Base-by-base conservation (phyloP, 2,329 filamentous ascomycete genomes). In the Elsinoe fawcettii region DNA sequence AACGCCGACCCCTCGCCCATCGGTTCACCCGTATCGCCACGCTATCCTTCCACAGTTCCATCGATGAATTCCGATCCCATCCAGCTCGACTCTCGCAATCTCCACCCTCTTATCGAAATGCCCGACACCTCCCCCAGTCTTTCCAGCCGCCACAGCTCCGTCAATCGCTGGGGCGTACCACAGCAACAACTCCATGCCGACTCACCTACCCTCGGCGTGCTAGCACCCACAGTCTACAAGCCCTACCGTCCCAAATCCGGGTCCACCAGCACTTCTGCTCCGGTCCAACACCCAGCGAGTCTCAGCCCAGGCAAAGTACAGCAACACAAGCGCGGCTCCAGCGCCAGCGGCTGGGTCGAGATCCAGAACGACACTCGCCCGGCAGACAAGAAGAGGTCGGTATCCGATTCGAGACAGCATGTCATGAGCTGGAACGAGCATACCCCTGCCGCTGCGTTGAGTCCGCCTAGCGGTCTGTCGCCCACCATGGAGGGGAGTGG, bases 341-440 rank as follows among this genome's bases (percentile, higher is more conserved):
- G 49, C 34, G 49, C 30, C 4, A 53, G n/a, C 22, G 49, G 16
- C 30, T 53, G 49, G 49, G 49, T 53, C 49, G 49, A 53, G 16
- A 53, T 53, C 49, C 25, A 39, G 20, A 53, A 53, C 49, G 49
- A 53, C 20, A 53, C 49, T 22, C 5, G 49, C 12, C 9, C 16
- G 25, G 20, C 11, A 14, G 11, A 16, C 16, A 25, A 16, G 16
- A 16, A 8, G 32, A 14, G 49, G 14, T 7, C 12, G 11, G n/a
- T 16, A 3, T n/a, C 30, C 8, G 49, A 36, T 5, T 27, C 18
- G 16, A 53, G 49, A 39, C 53, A 43, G 25, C 54, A 56, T 20
- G 54, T 46, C 16, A 46, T 47, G 39, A 49, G 54, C 41, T 56
- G 54, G 54, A 56, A 56, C 14, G 41, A 56, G 2, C 54, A 56